Base-by-base conservation (phyloP, 176 grass and related monocot genomes). In the maize (Zea mays) region DNA sequence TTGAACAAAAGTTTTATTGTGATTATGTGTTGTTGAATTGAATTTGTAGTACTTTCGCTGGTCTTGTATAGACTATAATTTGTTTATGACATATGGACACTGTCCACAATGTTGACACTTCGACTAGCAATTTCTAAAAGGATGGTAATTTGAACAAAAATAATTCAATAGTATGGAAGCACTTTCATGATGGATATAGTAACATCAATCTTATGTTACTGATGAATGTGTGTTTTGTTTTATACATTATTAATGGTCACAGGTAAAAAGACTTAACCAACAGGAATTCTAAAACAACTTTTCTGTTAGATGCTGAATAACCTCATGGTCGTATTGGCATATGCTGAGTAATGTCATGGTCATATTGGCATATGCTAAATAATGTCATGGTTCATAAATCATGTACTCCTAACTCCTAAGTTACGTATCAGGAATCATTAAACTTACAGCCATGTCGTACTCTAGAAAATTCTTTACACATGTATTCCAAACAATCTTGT, bases 401-500 rank as follows among this genome's bases (percentile, higher is more conserved):
- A 58, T 58, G 4, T 58, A 21, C 8, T 58, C 50, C 50, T n/a
- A 15, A 6, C 50, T 52, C 13, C 52, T 8, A 21, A 21, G 55
- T 58, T 10, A 72, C 10, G 33, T 38, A n/a, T 51, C 34, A 37
- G 47, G 47, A 7, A 38, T 55, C 15, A 6, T 56, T 49, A 55
- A 41, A 73, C 35, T 72, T 72, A 15, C 9, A 16, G 4, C 8
- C 8, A 5, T 52, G 2, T 15, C 47, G 19, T 40, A 4, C 15
- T 35, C 9, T 73, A 27, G 16, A 38, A 38, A 55, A 55, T 73
- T 51, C 5, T 19, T 54, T 54, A 7, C 14, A 33, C 40, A 36
- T 37, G 56, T 42, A 78, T 64, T 83, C 27, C 3, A 5, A 56
- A 73, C 72, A 10, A 56, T 81, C 49, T 51, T 55, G 39, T 81